Percentiles rank a stretch among this genome's conserved stretches.
These are phyloP conservation scores for Hypholoma fasciculare DNA, from an alignment of 768 basidiomycete species.

Conservation along the genomic window DNA sequence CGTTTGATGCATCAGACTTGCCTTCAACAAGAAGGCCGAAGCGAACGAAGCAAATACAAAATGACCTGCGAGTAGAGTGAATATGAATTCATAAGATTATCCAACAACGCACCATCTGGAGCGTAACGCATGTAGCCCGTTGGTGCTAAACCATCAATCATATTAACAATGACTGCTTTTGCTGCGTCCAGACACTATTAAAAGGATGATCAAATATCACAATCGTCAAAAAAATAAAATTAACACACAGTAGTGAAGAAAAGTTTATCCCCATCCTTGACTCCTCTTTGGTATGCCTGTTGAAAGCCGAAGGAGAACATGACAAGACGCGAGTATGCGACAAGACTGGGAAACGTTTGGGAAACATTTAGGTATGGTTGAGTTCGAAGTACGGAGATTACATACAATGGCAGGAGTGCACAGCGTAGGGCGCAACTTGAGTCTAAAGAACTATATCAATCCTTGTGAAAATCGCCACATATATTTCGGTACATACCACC, in stretches of 20 bases:
- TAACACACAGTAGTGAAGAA: slow-evolving; percentile 64
- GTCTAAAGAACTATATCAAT: slow-evolving; percentile 39
- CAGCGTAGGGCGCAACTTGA: slow-evolving; percentile 60
- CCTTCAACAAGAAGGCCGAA: slow-evolving; percentile 82
- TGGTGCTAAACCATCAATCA: slow-evolving; percentile 66
- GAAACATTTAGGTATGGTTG: not conserved
- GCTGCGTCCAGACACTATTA: slow-evolving; percentile 70
- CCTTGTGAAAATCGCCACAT: not conserved
- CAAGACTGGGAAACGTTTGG: slow-evolving; percentile 50
- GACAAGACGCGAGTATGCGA: slow-evolving; percentile 76
- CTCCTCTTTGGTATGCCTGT: slow-evolving; percentile 73
- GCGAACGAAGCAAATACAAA: slow-evolving; percentile 83
- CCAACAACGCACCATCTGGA: slow-evolving; percentile 59
- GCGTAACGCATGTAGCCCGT: slow-evolving; percentile 78
- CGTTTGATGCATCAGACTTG: slow-evolving; percentile 23
- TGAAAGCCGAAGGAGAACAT: slow-evolving; percentile 90
- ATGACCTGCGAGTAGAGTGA: slow-evolving; percentile 43
- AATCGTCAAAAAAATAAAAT: not conserved
- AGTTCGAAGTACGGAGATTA: slow-evolving; percentile 1
- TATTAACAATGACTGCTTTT: slow-evolving; percentile 60
- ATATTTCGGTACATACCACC: slow-evolving; percentile 38
- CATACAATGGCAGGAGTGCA: slow-evolving; percentile 73
- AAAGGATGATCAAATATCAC: not conserved
- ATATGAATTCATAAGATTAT: not conserved
- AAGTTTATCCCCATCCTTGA: slow-evolving; percentile 58